phyloP scores from a whole-genome alignment of 768 basidiomycete genomes.

The Grammothele lineata region DNA sequence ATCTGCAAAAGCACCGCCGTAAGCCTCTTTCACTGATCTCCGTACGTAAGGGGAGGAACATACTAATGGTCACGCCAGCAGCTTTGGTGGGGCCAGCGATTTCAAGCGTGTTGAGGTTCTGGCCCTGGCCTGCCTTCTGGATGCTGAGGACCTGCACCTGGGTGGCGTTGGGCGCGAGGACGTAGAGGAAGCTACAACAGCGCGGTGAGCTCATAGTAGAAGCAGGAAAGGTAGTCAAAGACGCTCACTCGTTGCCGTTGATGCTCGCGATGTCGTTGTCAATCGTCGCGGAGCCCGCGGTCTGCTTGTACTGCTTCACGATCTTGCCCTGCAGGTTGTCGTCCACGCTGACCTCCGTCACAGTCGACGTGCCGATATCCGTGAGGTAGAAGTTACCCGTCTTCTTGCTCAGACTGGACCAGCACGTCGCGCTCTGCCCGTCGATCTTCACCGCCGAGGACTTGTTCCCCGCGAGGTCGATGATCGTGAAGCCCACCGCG shows the following conservation, averaged over 20 bases:
- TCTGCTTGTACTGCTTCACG: slow-evolving; percentile 30
- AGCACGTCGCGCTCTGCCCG: slow-evolving; percentile 29
- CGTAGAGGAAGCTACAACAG: slow-evolving; percentile 21
- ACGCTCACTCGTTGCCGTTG: slow-evolving; percentile 17
- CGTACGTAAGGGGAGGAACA: neutral
- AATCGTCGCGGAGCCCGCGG: slow-evolving; percentile 13
- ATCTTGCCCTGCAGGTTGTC: slow-evolving; percentile 41
- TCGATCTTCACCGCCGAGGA: slow-evolving; percentile 19
- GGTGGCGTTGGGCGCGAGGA: slow-evolving; percentile 17
- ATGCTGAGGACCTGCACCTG: slow-evolving; percentile 21
- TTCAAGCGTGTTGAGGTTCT: slow-evolving; percentile 11
- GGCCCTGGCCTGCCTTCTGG: slow-evolving; percentile 17
- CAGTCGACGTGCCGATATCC: slow-evolving; percentile 23
- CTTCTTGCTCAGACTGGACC: slow-evolving; percentile 26
- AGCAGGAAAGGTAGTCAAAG: neutral
- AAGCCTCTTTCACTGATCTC: neutral
- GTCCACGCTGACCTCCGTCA: slow-evolving; percentile 45
- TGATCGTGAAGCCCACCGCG: slow-evolving; percentile 26
- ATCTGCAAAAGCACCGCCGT: neutral
- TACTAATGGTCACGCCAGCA: slow-evolving; percentile 16
- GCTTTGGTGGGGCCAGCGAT: slow-evolving; percentile 10
- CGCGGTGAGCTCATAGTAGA: neutral
- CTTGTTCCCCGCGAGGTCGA: slow-evolving; percentile 24
- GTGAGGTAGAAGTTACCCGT: slow-evolving; percentile 30
- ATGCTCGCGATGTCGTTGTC: slow-evolving; percentile 21